These are phyloP conservation scores for Corylus americana DNA, from an alignment of 306 rosid species.

Conservation along the genomic window DNA sequence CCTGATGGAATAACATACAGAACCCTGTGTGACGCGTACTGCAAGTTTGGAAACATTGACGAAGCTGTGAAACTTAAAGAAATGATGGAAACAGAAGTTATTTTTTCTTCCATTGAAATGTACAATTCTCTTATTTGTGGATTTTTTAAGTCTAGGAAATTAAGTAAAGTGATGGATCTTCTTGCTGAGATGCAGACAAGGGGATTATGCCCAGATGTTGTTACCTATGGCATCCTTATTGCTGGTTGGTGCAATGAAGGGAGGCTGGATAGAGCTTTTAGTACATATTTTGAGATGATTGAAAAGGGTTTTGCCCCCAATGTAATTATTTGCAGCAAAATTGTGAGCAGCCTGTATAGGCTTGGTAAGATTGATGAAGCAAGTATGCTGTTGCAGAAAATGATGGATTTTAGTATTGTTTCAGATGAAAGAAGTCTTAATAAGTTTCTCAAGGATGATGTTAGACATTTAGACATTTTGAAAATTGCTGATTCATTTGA, in stretches of 20 bases:
- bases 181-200: constrained; percentile 67
- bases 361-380: constrained; percentile 65
- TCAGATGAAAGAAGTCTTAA: constrained; percentile 29
- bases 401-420: constrained; percentile 58
- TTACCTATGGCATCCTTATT: constrained; percentile 78
- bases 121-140: constrained; percentile 81
- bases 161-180: constrained; percentile 43
- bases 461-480: constrained; percentile 37
- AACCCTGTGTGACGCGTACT: constrained; percentile 70
- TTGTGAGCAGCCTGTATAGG: constrained; percentile 69
- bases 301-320: constrained; percentile 59
- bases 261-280: constrained; percentile 65
- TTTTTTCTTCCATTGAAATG: constrained; percentile 65
- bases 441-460: constrained; percentile 30
- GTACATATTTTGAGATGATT: constrained; percentile 68
- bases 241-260: constrained; percentile 87
- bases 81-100: constrained; percentile 50
- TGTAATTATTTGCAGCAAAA: constrained; percentile 62
- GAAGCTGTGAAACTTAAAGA: constrained; percentile 72
- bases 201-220: constrained; percentile 56
- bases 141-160: constrained; percentile 54
- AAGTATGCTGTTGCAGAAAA: constrained; percentile 60
- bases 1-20: constrained; percentile 74
- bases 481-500: constrained; percentile 61
- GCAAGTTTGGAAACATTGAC: constrained; percentile 55